A percentile compares a stretch with the other conserved stretches of the same genome.
phyloP scores from a whole-genome alignment of 2,329 filamentous ascomycete species.

The Cercospora sp. region DNA sequence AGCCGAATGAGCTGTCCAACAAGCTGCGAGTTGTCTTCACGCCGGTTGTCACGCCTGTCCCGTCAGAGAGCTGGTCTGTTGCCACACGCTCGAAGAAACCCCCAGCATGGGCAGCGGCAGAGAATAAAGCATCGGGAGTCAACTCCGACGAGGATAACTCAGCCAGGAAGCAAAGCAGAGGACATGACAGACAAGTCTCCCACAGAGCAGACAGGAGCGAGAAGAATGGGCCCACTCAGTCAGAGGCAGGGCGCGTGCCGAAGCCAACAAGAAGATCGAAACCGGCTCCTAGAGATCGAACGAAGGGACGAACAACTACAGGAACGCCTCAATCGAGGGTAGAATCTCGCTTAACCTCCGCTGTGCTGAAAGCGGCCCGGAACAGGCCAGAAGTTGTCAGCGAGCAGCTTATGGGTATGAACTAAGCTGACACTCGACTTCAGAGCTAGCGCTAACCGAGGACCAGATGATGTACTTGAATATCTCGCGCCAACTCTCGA shows the following conservation, averaged over 20 bases:
- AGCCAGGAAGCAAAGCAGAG: background rate
- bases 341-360: background rate
- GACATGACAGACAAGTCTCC: background rate
- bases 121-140: background rate
- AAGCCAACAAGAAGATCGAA: background rate
- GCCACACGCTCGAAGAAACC: background rate
- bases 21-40: slow-evolving; percentile 10
- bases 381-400: slow-evolving; percentile 25
- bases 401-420: slow-evolving; percentile 28
- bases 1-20: slow-evolving; percentile 1
- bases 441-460: background rate
- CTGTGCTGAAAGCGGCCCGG: background rate
- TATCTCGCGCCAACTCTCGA: slow-evolving; percentile 69
- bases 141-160: background rate
- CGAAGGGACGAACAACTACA: background rate
- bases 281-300: background rate
- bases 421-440: background rate
- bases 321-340: background rate
- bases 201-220: background rate
- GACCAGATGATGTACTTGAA: slow-evolving; percentile 65
- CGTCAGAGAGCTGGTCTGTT: background rate
- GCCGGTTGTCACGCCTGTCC: background rate
- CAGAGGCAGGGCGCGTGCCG: background rate
- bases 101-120: background rate
- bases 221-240: background rate